Conservation (phyloP, 257 asterid species). For the Coffea eugenioides region DNA sequence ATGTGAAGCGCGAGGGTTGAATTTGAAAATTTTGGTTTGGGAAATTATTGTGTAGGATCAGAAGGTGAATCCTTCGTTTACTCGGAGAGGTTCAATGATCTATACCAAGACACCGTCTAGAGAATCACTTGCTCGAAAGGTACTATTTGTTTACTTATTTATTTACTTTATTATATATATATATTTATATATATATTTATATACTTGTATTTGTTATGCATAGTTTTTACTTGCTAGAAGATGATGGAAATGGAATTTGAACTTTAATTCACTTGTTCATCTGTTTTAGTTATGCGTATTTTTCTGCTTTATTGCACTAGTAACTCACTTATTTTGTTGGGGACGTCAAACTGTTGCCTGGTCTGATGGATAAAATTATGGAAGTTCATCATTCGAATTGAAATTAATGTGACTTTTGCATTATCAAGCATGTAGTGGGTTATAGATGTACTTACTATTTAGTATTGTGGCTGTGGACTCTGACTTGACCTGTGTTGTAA, state of each 20-base stretch:
- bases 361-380: no score
- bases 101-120: conserved; percentile 91
- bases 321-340: background rate
- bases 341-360: no score
- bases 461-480: background rate
- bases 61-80: conserved; percentile 64
- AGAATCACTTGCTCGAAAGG: conserved; percentile 76
- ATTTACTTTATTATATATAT: background rate
- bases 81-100: conserved; percentile 80
- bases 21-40: conserved; percentile 18
- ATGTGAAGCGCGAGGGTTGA: background rate
- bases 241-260: background rate
- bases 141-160: conserved; percentile 11
- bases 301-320: background rate
- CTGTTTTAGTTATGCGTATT: background rate
- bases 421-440: no score
- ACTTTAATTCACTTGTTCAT: background rate
- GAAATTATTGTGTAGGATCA: conserved; percentile 49
- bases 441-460: background rate
- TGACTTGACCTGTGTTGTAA: background rate
- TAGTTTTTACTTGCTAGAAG: background rate
- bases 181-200: accelerated
- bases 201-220: background rate
- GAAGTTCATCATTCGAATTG: no score
- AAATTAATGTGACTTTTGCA: no score